A percentile compares a stretch with the other conserved stretches of the same genome.
phyloP scores from a whole-genome alignment of 768 basidiomycete species.

The Mycena leptocephala region DNA sequence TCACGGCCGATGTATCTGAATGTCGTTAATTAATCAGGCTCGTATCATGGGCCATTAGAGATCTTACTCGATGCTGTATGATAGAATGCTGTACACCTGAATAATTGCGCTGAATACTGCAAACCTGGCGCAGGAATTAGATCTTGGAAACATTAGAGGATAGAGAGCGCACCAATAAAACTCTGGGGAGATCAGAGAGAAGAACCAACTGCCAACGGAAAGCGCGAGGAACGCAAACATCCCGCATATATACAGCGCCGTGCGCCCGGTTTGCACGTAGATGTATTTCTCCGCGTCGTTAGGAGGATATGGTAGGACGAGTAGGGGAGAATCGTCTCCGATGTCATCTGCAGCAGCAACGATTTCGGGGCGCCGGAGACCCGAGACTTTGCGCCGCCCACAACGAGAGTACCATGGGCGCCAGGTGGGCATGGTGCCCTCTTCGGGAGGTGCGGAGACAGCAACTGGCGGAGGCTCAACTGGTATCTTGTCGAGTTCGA shows the following conservation, averaged over 20 bases:
- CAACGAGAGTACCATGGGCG: slow-evolving; percentile 5
- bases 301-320: slow-evolving; percentile 45
- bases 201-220: slow-evolving; percentile 48
- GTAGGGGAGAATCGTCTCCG: too few species aligned
- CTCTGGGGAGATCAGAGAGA: slow-evolving; percentile 40
- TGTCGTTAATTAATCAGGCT: neutral
- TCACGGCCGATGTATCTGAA: slow-evolving; percentile 41
- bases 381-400: neutral
- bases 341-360: slow-evolving; percentile 38
- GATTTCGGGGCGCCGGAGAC: neutral
- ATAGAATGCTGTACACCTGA: slow-evolving; percentile 42
- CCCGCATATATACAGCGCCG: slow-evolving; percentile 44
- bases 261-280: slow-evolving; percentile 41
- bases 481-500: too few species aligned
- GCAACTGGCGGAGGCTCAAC: too few species aligned
- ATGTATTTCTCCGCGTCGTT: slow-evolving; percentile 40
- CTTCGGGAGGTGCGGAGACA: too few species aligned
- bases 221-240: slow-evolving; percentile 45
- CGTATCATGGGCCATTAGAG: neutral
- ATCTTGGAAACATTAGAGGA: neutral
- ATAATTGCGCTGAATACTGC: slow-evolving; percentile 42
- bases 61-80: slow-evolving; percentile 39
- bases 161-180: slow-evolving; percentile 42
- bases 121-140: slow-evolving; percentile 38
- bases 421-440: neutral